Base-by-base conservation (phyloP, 371 early-diverging fungal species). In the Mortierella sp. region DNA sequence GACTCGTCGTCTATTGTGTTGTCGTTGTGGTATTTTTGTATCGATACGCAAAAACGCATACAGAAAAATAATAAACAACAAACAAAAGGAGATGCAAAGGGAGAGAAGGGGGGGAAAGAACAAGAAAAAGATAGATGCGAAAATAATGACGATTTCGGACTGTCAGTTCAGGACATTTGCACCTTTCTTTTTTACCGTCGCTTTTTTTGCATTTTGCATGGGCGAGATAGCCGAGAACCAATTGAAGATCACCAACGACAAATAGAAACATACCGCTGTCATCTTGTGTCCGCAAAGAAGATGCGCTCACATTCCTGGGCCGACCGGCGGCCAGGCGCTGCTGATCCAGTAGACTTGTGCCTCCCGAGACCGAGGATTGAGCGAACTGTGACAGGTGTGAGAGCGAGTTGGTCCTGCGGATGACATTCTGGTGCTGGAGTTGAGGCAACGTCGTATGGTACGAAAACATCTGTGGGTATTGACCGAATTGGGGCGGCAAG, bases 341-440 rank as follows among this genome's bases (percentile, higher is more conserved):
- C 46, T 84, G 65, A 65, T 65, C 65, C 21, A 65, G 41, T 16
- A 65, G 38, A 38, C 38, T 65, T 21, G 38, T 35, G 35, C 65
- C 85, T 5, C 76, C 74, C 32, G 81, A 76, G 46, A 78, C 72
- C 48, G 75, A 71, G 14, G 60, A 60, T 32, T 78, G 81, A 24
- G 76, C 51, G 55, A 71, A 41, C 4, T 80, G 84, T 3, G 80
- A 72, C 63, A 84, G 72, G 58, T 85, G 86, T 27, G 86, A 85
- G 43, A 85, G 86, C 71, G 86, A 85, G 29, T 70, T 85, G 71
- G 86, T 85, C 51, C 86, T 58, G 35, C 86, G 82, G n/a, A 85
- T 85, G 21, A 68, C 78, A 27, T 43, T 48, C 24, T 77, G 84
- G 11, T 68, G 72, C 24, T 75, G 79, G 24, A 75, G 46, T 29